Conservation (phyloP, 768 basidiomycete species). For the Hemileccinum rubropunctum region DNA sequence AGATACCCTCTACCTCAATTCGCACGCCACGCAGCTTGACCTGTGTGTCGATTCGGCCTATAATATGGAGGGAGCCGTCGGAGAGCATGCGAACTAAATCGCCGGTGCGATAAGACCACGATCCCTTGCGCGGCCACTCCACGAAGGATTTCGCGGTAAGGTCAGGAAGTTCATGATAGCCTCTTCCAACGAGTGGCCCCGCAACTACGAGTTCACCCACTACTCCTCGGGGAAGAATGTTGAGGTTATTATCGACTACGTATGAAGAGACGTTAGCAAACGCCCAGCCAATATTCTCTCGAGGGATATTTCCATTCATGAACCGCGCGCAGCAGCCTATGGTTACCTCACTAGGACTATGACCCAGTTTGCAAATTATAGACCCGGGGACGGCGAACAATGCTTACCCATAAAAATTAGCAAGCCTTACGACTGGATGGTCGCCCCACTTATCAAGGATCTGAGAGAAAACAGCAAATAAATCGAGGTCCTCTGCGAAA, state of each 20-base stretch:
- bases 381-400: background rate
- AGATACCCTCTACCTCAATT: slow-evolving; percentile 52
- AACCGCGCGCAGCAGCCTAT: slow-evolving; percentile 49
- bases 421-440: slow-evolving; percentile 42
- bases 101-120: slow-evolving; percentile 48
- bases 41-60: slow-evolving; percentile 51
- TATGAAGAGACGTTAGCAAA: slow-evolving; percentile 36
- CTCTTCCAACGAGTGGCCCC: slow-evolving; percentile 49
- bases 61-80: slow-evolving; percentile 45
- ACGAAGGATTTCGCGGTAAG: slow-evolving; percentile 45
- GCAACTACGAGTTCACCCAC: slow-evolving; percentile 50
- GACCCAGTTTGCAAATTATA: background rate
- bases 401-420: slow-evolving; percentile 47
- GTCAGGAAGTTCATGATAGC: slow-evolving; percentile 45
- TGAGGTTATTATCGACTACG: slow-evolving; percentile 42
- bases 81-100: slow-evolving; percentile 52
- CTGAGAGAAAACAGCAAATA: slow-evolving; percentile 9
- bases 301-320: slow-evolving; percentile 39
- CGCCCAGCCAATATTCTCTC: slow-evolving; percentile 43
- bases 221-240: slow-evolving; percentile 42
- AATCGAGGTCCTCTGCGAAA: background rate
- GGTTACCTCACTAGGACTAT: slow-evolving; percentile 48
- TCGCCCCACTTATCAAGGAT: slow-evolving; percentile 47
- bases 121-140: slow-evolving; percentile 40
- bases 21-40: slow-evolving; percentile 53